A percentile compares a stretch with the other conserved stretches of the same genome.
Evolutionary conservation across 2,329 filamentous ascomycete genomes (phyloP).

Genomic region (Coniosporium tulheliwenetii): DNA sequence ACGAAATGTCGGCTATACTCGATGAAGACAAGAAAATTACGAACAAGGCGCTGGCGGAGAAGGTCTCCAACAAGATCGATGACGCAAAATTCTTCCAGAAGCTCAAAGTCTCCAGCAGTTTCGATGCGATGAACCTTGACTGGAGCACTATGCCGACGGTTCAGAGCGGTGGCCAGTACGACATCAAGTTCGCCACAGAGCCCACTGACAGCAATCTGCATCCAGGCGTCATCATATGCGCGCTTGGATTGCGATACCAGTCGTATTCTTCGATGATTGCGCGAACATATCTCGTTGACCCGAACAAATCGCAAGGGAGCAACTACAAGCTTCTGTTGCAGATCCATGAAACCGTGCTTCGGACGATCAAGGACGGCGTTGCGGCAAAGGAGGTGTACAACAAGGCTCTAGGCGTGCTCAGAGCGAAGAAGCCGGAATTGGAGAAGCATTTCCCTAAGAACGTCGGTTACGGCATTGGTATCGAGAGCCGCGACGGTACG

Average conservation of each 20-base stretch:
- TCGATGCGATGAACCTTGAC: conserved; percentile 78
- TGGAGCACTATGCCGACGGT: conserved; percentile 86
- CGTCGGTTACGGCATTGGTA: conserved; percentile 80
- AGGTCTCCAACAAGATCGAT: conserved; percentile 82
- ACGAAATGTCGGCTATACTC: conserved; percentile 92
- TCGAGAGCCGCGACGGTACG: conserved; percentile 75
- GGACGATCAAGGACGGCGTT: conserved; percentile 77
- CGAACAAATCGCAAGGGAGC: conserved; percentile 86
- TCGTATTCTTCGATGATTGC: conserved; percentile 88
- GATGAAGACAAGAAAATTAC: conserved; percentile 96
- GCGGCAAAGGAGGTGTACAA: conserved; percentile 79
- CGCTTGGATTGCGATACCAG: conserved; percentile 85
- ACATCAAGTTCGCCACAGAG: conserved; percentile 64
- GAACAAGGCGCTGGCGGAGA: conserved; percentile 71
- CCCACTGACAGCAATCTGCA: conserved; percentile 71
- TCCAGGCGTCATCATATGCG: conserved; percentile 83
- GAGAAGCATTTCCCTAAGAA: conserved; percentile 92
- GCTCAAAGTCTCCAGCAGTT: conserved; percentile 70
- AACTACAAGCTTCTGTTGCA: conserved; percentile 81
- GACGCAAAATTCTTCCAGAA: conserved; percentile 86
- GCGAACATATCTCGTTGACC: conserved; percentile 90
- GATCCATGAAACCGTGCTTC: conserved; percentile 79
- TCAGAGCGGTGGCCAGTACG: conserved; percentile 91
- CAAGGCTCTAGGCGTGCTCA: conserved; percentile 69
- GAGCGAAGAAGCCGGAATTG: conserved; percentile 82